These are phyloP conservation scores for Phytophthora aleatoria DNA, from an alignment of 352 stramenopile genomes.

Conservation along the genomic window DNA sequence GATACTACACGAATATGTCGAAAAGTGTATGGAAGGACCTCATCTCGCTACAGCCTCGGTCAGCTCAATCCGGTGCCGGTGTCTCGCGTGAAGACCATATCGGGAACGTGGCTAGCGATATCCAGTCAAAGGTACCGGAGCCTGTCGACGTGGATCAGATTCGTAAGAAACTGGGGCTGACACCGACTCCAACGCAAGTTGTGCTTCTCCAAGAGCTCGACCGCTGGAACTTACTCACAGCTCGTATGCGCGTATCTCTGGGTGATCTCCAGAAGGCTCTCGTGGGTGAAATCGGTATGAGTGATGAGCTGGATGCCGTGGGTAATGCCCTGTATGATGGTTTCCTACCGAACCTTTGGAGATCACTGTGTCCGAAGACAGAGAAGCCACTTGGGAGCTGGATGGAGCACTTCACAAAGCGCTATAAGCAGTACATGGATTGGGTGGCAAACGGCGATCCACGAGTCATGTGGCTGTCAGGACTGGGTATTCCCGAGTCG, in stretches of 20 bases:
- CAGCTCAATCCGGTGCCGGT: slow-evolving; percentile 64
- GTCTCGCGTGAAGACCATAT: slow-evolving; percentile 95
- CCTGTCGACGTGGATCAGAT: slow-evolving; percentile 89
- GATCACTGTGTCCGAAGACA: slow-evolving; percentile 89
- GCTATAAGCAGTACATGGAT: slow-evolving; percentile 91
- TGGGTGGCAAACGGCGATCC: slow-evolving; percentile 92
- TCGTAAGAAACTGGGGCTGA: slow-evolving; percentile 70
- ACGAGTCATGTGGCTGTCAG: slow-evolving; percentile 94
- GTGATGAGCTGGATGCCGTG: slow-evolving; percentile 93
- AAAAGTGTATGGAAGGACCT: slow-evolving; percentile 94
- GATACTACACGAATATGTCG: slow-evolving; percentile 95
- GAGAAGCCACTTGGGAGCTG: slow-evolving; percentile 95
- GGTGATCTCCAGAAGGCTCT: slow-evolving; percentile 92
- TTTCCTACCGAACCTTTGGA: slow-evolving; percentile 93
- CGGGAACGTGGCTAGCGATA: slow-evolving; percentile 87
- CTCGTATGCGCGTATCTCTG: slow-evolving; percentile 85
- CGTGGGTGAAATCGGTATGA: slow-evolving; percentile 96
- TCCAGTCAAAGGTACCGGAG: slow-evolving; percentile 91
- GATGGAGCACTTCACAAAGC: slow-evolving; percentile 93
- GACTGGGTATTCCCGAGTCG: slow-evolving; percentile 94
- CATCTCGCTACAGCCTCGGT: slow-evolving; percentile 92
- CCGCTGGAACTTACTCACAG: slow-evolving; percentile 93
- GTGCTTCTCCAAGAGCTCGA: slow-evolving; percentile 96
- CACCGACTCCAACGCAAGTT: slow-evolving; percentile 90
- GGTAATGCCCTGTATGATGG: slow-evolving; percentile 93